Percentiles rank a stretch among this genome's conserved stretches.
Conservation (phyloP, 139 green algal species). For the Gonium pectorale region DNA sequence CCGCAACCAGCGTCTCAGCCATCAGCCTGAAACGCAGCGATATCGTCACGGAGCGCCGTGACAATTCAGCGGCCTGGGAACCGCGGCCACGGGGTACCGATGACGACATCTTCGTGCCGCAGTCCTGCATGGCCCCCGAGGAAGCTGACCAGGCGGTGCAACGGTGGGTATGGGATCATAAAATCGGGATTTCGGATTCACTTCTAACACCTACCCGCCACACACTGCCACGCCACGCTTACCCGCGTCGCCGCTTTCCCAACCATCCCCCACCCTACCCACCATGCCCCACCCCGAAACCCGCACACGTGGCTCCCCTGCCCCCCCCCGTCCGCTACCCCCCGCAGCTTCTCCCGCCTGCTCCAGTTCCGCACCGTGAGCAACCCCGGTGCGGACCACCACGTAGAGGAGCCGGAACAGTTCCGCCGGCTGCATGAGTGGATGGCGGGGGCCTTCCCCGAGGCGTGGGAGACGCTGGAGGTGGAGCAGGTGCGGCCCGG, state of each 20-base stretch:
- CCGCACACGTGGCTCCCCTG: too few species aligned
- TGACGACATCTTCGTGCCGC: not conserved
- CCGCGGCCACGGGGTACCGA: not conserved
- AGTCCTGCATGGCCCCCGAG: conserved; percentile 2
- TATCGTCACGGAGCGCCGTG: too few species aligned
- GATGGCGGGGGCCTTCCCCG: conserved; percentile 25
- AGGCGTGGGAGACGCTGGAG: conserved; percentile 43
- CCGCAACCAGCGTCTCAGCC: too few species aligned
- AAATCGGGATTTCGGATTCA: too few species aligned
- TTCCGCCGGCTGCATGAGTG: conserved; percentile 44
- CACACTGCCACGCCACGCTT: not conserved
- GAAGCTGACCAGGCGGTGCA: conserved; percentile 3
- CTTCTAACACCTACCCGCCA: too few species aligned
- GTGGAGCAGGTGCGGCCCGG: conserved; percentile 45
- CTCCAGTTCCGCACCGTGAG: conserved; percentile 49
- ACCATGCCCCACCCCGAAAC: too few species aligned
- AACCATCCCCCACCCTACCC: not conserved
- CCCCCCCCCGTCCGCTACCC: not conserved
- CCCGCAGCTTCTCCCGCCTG: conserved; percentile 46
- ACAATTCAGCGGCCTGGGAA: too few species aligned
- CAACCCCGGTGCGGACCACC: not conserved
- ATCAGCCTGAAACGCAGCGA: too few species aligned
- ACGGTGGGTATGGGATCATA: conserved; percentile 28
- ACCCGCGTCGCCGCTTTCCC: not conserved
- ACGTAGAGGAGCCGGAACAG: conserved; percentile 28